phyloP scores from a whole-genome alignment of 495 filamentous ascomycete genomes.

The Talaromyces wortmannii region DNA sequence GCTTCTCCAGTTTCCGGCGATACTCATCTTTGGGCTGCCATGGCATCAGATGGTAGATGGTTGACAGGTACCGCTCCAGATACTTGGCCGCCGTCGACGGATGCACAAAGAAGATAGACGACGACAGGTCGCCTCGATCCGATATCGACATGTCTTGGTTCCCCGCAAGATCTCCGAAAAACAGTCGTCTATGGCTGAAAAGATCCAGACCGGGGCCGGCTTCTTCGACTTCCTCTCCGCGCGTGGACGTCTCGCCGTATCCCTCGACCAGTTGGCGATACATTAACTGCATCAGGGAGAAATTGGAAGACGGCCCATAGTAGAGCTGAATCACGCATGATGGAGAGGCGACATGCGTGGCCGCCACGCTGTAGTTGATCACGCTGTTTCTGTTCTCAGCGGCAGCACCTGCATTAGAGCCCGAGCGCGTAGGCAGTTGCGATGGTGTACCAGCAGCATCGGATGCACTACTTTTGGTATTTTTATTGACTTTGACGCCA shows the following conservation, averaged over 20 bases:
- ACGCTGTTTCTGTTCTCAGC: neutral
- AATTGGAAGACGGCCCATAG: slow-evolving; percentile 40
- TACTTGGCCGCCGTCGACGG: slow-evolving; percentile 18
- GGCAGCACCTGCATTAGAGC: neutral
- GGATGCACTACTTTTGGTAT: neutral
- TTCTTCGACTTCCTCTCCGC: slow-evolving; percentile 29
- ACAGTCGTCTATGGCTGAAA: slow-evolving; percentile 37
- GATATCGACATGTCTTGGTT: slow-evolving; percentile 13
- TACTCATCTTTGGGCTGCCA: slow-evolving; percentile 20
- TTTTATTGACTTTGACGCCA: neutral
- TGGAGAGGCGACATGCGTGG: slow-evolving; percentile 37
- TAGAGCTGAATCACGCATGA: slow-evolving; percentile 39
- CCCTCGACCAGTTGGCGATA: slow-evolving; percentile 27
- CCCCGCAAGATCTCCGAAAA: slow-evolving; percentile 32
- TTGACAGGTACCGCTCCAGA: slow-evolving; percentile 24
- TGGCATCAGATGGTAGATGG: slow-evolving; percentile 26
- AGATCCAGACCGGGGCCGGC: slow-evolving; percentile 36
- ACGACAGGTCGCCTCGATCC: slow-evolving; percentile 1
- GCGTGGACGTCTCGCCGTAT: slow-evolving; percentile 3
- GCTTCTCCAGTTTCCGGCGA: slow-evolving; percentile 19
- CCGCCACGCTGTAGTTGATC: slow-evolving; percentile 33
- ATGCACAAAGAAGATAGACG: slow-evolving; percentile 1
- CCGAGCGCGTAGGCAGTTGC: neutral
- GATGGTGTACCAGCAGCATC: neutral
- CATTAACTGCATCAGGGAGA: slow-evolving; percentile 37